Evolutionary conservation across 768 basidiomycete genomes (phyloP).

Genomic region (Pisolithus orientalis): DNA sequence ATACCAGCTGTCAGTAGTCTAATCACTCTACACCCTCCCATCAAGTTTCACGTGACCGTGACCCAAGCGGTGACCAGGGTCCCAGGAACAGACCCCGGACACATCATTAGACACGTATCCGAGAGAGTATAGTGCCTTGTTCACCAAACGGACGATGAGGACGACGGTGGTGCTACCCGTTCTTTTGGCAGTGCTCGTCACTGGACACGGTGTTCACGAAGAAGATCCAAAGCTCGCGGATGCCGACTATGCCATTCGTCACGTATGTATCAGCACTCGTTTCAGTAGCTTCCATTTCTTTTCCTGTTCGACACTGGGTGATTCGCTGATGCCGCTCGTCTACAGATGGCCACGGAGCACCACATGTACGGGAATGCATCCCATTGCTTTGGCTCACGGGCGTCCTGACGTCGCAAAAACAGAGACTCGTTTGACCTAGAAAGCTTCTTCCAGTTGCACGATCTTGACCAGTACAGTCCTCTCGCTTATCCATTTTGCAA

Average conservation of each 20-base stretch:
- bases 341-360: slow-evolving; percentile 84
- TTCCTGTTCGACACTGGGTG: slow-evolving; percentile 3
- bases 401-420: neutral
- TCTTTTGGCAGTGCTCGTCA: slow-evolving; percentile 26
- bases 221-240: slow-evolving; percentile 44
- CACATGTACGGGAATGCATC: slow-evolving; percentile 53
- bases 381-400: neutral
- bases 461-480: slow-evolving; percentile 66
- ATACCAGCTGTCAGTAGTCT: too few species aligned
- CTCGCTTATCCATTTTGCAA: neutral
- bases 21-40: too few species aligned
- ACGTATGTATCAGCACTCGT: slow-evolving; percentile 54
- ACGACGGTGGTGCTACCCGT: slow-evolving; percentile 35
- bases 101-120: neutral
- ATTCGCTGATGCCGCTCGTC: slow-evolving; percentile 11
- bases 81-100: neutral
- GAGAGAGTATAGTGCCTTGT: neutral
- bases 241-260: slow-evolving; percentile 73
- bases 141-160: neutral
- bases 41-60: neutral
- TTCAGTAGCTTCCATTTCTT: neutral
- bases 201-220: slow-evolving; percentile 61
- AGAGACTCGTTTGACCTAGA: slow-evolving; percentile 79
- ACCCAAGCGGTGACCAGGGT: neutral
- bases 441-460: slow-evolving; percentile 95